Percentiles rank a stretch among this genome's conserved stretches.
Conservation (phyloP, 2,329 filamentous ascomycete species). For the Aspergillus uvarum region DNA sequence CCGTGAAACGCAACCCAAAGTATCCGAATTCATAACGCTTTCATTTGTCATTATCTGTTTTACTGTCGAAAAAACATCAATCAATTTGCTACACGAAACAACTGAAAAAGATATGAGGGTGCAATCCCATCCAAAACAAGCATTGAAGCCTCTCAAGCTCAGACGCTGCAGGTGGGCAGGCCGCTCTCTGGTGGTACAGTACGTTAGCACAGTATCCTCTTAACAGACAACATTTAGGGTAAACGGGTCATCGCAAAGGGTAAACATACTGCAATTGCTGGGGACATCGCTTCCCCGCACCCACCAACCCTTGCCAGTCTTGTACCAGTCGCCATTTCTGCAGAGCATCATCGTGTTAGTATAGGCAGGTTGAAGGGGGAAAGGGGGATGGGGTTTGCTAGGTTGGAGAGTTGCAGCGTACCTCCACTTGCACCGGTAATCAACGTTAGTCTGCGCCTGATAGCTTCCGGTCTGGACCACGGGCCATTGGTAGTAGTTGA, state of each 20-base stretch:
- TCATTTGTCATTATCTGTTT: too few species aligned
- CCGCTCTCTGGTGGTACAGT: not conserved
- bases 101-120: not conserved
- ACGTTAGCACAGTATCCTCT: not conserved
- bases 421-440: not conserved
- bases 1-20: too few species aligned
- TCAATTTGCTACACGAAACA: too few species aligned
- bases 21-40: too few species aligned
- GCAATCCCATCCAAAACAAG: not conserved
- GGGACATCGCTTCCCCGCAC: not conserved
- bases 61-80: too few species aligned
- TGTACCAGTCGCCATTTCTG: not conserved
- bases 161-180: not conserved
- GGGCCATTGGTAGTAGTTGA: not conserved
- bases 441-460: not conserved
- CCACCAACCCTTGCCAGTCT: not conserved
- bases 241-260: not conserved
- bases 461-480: not conserved
- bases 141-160: not conserved
- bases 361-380: too few species aligned
- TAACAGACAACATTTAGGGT: too few species aligned
- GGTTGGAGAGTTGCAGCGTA: not conserved
- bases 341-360: not conserved
- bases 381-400: too few species aligned
- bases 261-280: not conserved